Percentiles rank a stretch among this genome's conserved stretches.
These are phyloP conservation scores for Pleurotus salmoneostramineus DNA, from an alignment of 768 basidiomycete species.

Conservation along the genomic window DNA sequence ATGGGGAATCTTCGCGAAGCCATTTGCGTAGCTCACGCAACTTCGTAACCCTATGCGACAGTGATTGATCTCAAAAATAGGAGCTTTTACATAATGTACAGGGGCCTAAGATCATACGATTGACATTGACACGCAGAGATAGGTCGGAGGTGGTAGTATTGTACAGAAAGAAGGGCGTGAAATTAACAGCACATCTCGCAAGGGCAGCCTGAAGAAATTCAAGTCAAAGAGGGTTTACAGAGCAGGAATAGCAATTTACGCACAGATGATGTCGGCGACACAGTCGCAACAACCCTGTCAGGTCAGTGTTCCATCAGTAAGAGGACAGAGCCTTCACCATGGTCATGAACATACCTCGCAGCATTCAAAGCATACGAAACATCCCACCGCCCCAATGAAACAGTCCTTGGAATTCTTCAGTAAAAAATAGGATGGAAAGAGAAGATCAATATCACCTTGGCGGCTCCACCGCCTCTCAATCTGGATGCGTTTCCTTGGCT, in stretches of 20 bases:
- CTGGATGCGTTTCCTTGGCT: slow-evolving; percentile 48
- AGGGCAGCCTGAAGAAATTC: slow-evolving; percentile 57
- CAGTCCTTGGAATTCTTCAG: slow-evolving; percentile 72
- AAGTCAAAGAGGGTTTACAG: neutral
- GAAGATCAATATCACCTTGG: slow-evolving; percentile 38
- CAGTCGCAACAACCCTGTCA: slow-evolving; percentile 77
- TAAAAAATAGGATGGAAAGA: slow-evolving; percentile 5
- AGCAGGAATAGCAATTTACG: slow-evolving; percentile 17
- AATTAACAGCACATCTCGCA: slow-evolving; percentile 73
- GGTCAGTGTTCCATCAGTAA: too few relatives aligned
- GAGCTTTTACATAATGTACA: too few relatives aligned
- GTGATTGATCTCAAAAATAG: too few relatives aligned
- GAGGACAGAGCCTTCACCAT: too few relatives aligned
- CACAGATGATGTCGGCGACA: slow-evolving; percentile 66
- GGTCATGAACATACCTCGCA: too few relatives aligned
- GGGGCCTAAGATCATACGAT: too few relatives aligned
- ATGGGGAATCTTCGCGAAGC: too few relatives aligned
- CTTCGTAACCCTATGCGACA: too few relatives aligned
- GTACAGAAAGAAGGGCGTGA: neutral
- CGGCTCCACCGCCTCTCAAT: slow-evolving; percentile 70
- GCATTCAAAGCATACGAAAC: slow-evolving; percentile 75
- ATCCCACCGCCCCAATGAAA: slow-evolving; percentile 54
- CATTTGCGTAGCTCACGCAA: too few relatives aligned
- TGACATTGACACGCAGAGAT: too few relatives aligned
- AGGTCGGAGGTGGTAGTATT: too few relatives aligned